Percentiles rank a stretch among this genome's conserved stretches.
Conservation (phyloP, 495 filamentous ascomycete genomes). For the Friedmanniomyces endolithicus region DNA sequence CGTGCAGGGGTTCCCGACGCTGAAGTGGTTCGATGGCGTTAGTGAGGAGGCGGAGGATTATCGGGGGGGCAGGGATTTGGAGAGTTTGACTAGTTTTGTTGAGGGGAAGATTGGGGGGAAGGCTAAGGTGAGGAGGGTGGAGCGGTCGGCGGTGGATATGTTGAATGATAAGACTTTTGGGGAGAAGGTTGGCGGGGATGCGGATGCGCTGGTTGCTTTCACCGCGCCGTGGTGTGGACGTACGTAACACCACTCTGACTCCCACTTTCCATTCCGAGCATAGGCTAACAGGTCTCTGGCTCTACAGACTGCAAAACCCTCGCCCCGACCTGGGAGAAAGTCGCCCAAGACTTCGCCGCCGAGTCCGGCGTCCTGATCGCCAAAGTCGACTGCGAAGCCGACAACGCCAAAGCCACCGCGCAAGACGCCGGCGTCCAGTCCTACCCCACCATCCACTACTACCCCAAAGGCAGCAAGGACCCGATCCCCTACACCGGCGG, state of each 20-base stretch:
- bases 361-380: conserved; percentile 73
- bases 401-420: conserved; percentile 65
- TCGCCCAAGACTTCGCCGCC: conserved; percentile 68
- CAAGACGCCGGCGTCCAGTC: conserved; percentile 64
- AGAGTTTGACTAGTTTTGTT: conserved; percentile 70
- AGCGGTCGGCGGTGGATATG: conserved; percentile 62
- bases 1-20: conserved; percentile 86
- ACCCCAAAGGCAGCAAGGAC: conserved; percentile 74
- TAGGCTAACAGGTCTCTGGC: not conserved
- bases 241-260: conserved; percentile 38
- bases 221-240: conserved; percentile 96
- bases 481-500: conserved; percentile 61
- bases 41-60: conserved; percentile 79
- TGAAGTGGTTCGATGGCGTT: conserved; percentile 98
- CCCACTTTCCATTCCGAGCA: not conserved
- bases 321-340: conserved; percentile 77
- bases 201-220: conserved; percentile 90
- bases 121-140: conserved; percentile 56
- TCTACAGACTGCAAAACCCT: conserved; percentile 83
- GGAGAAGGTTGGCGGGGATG: conserved; percentile 64
- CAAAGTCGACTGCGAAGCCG: conserved; percentile 87
- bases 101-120: conserved; percentile 78
- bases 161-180: conserved; percentile 72
- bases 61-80: conserved; percentile 73
- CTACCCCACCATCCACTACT: conserved; percentile 97